Evolutionary conservation across 2,329 filamentous ascomycete species (phyloP).

Genomic region (Drechslerella stenobrocha): DNA sequence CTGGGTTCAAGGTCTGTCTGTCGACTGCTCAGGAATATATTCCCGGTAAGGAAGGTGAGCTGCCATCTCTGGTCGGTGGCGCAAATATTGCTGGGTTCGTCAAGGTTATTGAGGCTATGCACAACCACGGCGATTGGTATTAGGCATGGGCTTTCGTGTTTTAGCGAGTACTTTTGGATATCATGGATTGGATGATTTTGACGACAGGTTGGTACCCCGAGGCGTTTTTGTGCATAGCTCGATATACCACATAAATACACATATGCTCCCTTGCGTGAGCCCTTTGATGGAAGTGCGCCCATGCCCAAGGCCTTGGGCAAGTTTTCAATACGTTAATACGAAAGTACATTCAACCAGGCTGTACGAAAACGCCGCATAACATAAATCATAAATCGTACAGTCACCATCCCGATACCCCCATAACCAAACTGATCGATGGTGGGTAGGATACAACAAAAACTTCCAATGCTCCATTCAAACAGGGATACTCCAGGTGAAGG

Average conservation of each 20-base stretch:
- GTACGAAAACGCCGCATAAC: too few relatives aligned
- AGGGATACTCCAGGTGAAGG: background rate
- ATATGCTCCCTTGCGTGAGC: too few relatives aligned
- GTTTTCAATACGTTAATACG: too few relatives aligned
- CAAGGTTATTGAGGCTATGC: conserved; percentile 94
- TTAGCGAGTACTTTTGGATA: conserved; percentile 11
- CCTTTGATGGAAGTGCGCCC: too few relatives aligned
- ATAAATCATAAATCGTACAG: too few relatives aligned
- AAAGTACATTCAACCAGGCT: too few relatives aligned
- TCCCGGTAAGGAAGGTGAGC: conserved; percentile 73
- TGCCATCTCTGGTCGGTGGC: conserved; percentile 87
- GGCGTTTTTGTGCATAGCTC: too few relatives aligned
- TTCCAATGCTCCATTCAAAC: background rate
- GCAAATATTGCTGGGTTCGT: conserved; percentile 97
- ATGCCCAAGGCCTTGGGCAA: too few relatives aligned
- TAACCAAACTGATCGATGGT: too few relatives aligned
- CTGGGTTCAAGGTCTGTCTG: conserved; percentile 85
- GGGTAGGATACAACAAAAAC: too few relatives aligned
- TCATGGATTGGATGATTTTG: background rate
- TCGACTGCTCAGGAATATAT: conserved; percentile 89
- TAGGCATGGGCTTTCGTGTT: conserved; percentile 4
- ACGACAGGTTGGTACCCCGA: background rate
- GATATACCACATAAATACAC: too few relatives aligned
- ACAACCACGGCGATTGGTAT: conserved; percentile 94
- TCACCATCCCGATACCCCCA: too few relatives aligned